Percentiles rank a stretch among this genome's conserved stretches.
Conservation (phyloP, 345 rosid genomes). For the Hibiscus mutabilis region DNA sequence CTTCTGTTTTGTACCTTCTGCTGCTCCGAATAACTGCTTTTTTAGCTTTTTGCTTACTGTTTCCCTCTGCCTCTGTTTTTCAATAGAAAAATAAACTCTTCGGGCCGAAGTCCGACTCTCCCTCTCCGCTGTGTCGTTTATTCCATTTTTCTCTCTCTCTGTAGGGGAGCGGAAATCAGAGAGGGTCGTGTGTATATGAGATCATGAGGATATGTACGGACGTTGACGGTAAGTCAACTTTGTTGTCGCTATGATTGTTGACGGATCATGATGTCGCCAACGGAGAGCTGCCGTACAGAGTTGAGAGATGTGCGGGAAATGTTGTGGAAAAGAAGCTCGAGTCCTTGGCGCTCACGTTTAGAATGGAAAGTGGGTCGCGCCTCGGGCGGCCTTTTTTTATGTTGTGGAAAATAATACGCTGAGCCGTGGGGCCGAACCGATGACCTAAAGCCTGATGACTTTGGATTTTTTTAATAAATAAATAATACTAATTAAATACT, state of each 20-base stretch:
- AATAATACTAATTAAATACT: too few relatives aligned
- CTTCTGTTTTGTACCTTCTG: background rate
- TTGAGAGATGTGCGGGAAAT: background rate
- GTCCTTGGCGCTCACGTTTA: background rate
- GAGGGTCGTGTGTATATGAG: background rate
- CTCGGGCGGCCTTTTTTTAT: too few relatives aligned
- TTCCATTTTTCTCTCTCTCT: background rate
- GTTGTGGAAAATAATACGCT: too few relatives aligned
- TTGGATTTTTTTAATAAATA: too few relatives aligned
- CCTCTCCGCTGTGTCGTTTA: background rate
- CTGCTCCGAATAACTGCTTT: background rate
- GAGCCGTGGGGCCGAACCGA: too few relatives aligned
- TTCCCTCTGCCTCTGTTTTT: background rate
- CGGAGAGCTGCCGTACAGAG: background rate
- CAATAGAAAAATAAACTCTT: background rate
- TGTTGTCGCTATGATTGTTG: background rate
- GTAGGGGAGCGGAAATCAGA: background rate
- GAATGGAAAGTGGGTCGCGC: background rate
- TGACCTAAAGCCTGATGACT: too few relatives aligned
- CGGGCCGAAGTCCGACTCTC: conserved; percentile 6
- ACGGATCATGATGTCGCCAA: background rate
- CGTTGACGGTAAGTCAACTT: background rate
- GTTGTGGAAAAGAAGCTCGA: background rate
- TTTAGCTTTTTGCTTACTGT: background rate
- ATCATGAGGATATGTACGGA: background rate